Evolutionary conservation across 768 basidiomycete species (phyloP).

Genomic region (Pleurotus platypus): DNA sequence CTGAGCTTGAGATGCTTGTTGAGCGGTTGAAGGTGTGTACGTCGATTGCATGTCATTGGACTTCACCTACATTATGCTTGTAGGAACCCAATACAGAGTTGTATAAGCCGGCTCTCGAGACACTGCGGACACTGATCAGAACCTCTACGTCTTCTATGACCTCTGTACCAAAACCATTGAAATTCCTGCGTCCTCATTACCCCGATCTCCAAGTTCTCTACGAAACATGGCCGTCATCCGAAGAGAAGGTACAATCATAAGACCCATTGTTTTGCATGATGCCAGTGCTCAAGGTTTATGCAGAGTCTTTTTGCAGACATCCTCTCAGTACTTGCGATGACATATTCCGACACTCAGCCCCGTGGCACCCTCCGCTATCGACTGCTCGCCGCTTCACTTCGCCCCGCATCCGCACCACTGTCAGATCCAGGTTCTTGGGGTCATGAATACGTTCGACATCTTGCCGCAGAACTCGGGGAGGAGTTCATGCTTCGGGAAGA

Average conservation of each 20-base stretch:
- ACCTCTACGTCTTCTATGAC: constrained; percentile 99
- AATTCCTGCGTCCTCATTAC: constrained; percentile 95
- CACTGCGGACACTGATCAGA: constrained; percentile 87
- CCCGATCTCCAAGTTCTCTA: constrained; percentile 82
- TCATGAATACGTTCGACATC: constrained; percentile 96
- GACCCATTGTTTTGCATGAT: constrained; percentile 2
- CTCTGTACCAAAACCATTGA: constrained; percentile 96
- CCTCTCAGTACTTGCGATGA: constrained; percentile 98
- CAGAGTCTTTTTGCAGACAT: constrained; percentile 96
- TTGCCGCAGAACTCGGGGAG: constrained; percentile 94
- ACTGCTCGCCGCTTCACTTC: constrained; percentile 71
- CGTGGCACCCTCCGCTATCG: constrained; percentile 95
- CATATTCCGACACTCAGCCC: constrained; percentile 96
- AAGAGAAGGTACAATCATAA: constrained; percentile 57
- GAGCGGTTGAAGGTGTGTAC: constrained; percentile 81
- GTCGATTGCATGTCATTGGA: constrained; percentile 6
- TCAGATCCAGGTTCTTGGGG: constrained; percentile 97
- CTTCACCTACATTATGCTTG: constrained; percentile 12
- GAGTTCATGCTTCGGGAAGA: constrained; percentile 78
- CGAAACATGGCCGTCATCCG: constrained; percentile 74
- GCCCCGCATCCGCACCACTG: constrained; percentile 61
- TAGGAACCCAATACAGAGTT: constrained; percentile 87
- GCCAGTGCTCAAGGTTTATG: neutral
- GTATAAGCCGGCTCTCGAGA: constrained; percentile 89
- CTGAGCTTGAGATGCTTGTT: constrained; percentile 94